Base-by-base conservation (phyloP, 2,329 filamentous ascomycete genomes). In the Dothideomycetes sp. region DNA sequence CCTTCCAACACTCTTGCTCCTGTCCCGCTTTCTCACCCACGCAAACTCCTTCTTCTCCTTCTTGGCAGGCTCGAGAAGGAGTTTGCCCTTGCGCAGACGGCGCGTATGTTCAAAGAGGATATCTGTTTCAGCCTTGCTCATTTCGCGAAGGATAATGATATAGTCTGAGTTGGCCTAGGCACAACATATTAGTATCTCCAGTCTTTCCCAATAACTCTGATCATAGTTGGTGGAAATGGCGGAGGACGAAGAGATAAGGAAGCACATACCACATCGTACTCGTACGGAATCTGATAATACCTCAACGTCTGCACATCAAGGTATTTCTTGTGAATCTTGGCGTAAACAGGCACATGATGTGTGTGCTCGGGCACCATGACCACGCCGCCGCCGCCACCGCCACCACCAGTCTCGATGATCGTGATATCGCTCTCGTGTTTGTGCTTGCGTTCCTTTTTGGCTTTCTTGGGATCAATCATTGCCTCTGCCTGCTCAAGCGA, bases 31-130 rank as follows among this genome's bases (percentile, higher is more conserved):
- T 24, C 59, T 44, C 45, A 68, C 65, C 54, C 63, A 67, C 4
- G 66, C 66, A 40, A 66, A 68, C 35, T 66, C 60, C 49, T 62
- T 59, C 12, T 55, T 53, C 12, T 51, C 51, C 31, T 57, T 54
- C 34, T 53, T 51, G 41, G 53, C 51, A 11, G 59, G 57, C 46
- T 69, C 64, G 36, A 68, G 61, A 40, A 68, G 56, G 37, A 69
- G 49, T 27, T 54, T 57, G 30, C 56, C 56, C 7, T 51, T 50
- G 37, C 65, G 62, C 15, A 69, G 55, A 17, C 65, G 61, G 11
- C 59, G 58, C 11, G 67, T 70, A 45, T 70, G 67, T 48, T 70
- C 67, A 47, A 70, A 70, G 19, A 70, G 52, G 18, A 69, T 56
- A 31, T 70, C 65, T 4, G 66, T 70, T 38, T 69, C 65, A 40